These are phyloP conservation scores for Deinandra increscens DNA, from an alignment of 129 eudicot species.

Conservation along the genomic window DNA sequence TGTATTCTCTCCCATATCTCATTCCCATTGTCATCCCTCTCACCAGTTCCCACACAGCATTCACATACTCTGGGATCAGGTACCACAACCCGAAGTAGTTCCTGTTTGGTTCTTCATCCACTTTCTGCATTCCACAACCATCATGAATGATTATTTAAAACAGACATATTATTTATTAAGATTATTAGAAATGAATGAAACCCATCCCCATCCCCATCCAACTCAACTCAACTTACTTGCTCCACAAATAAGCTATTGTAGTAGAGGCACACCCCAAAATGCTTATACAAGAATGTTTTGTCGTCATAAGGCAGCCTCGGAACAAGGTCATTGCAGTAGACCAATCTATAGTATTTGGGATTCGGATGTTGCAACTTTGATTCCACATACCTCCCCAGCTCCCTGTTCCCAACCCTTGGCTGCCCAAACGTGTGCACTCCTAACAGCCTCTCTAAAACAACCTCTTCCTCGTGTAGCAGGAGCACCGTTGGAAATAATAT, in stretches of 20 bases:
- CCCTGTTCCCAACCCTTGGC: constrained; percentile 71
- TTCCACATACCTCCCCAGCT: constrained; percentile 67
- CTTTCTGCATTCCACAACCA: constrained; percentile 52
- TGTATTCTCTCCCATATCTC: constrained; percentile 55
- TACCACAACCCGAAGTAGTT: constrained; percentile 60
- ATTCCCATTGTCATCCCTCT: constrained; percentile 61
- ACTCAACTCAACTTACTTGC: constrained; percentile 51
- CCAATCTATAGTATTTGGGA: constrained; percentile 69
- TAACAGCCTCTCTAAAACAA: constrained; percentile 54
- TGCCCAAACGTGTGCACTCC: constrained; percentile 90
- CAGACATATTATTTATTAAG: too few species aligned
- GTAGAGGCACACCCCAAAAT: constrained; percentile 83
- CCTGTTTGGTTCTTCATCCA: constrained; percentile 81
- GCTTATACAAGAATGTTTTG: constrained; percentile 87
- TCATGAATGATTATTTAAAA: too few species aligned
- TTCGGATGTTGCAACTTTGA: constrained; percentile 52
- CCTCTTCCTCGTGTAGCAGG: constrained; percentile 58
- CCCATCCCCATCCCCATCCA: too few species aligned
- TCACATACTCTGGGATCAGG: constrained; percentile 66
- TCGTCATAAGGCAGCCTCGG: constrained; percentile 90
- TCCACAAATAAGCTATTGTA: constrained; percentile 62
- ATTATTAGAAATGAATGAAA: too few species aligned
- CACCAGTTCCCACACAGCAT: constrained; percentile 78
- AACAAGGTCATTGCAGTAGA: constrained; percentile 86
- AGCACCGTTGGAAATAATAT: constrained; percentile 70